Evolutionary conservation across 257 asterid genomes (phyloP), one percentile per base, ranked within the genome.

Genomic region (Salvia hispanica): DNA sequence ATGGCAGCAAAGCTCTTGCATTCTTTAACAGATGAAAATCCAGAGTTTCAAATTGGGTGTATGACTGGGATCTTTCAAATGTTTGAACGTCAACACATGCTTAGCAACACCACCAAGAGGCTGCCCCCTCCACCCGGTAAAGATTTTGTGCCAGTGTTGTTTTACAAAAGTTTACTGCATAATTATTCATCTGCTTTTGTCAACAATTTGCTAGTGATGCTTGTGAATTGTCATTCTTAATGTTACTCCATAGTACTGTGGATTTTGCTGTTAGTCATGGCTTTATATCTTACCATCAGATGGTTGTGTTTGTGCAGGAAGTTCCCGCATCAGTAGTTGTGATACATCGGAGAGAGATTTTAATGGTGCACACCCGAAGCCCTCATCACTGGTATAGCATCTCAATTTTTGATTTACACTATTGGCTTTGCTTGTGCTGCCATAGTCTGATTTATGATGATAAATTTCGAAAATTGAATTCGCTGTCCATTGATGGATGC

Each of bases 11-110:
- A 81, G 77, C 82, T 88, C 63, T 79, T 90, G 48, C 97, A 86
- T 72, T 84, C 97, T 64, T 67, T 90, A 71, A 78, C 90, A 42
- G 95, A 90, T 72, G 97, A 88, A 3, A 86, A 83, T 68, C 94
- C 85, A 28, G 97, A 90, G 78, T 71, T 90, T 82, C 92, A 84
- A 70, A 86, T 90, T 12, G 97, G 97, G 66, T 90, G 97, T 81
- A 90, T 90, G 92, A 84, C 92, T 1, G 97, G 97, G 44, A 86
- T 90, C 47, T 84, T 88, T 74, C 97, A 90, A 42, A 13, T 90
- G 74, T 90, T 90, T 65, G 95, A 90, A 80, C 94, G 92, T 7
- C 94, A 88, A 31, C 82, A 77, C 47, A 74, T 88, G 56, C 66
- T 86, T 52, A 71, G 88, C 9, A 72, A 78, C 77, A 67, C 40